phyloP scores from a whole-genome alignment of 257 asterid species.

The Solanum megistacrolobum region DNA sequence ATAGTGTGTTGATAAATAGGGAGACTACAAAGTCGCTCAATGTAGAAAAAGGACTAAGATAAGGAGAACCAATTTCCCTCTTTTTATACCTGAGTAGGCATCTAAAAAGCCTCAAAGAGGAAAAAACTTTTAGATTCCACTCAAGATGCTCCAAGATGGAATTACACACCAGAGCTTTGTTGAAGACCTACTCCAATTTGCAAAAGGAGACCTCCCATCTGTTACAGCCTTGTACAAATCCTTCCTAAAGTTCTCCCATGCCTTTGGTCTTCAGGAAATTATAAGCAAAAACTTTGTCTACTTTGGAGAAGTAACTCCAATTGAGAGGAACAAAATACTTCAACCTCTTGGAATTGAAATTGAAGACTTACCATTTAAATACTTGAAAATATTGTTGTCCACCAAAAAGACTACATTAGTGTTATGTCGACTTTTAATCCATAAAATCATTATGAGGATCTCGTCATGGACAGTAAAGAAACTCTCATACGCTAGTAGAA shows the following conservation, averaged over 20 bases:
- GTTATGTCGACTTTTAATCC: background rate
- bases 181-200: background rate
- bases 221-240: background rate
- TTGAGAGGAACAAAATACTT: no score
- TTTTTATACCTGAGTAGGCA: background rate
- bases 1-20: no score
- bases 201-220: background rate
- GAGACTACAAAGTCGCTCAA: background rate
- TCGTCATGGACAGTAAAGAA: no score
- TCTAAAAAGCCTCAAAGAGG: background rate
- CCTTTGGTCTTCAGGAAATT: background rate
- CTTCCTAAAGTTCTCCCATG: no score
- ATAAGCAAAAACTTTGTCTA: no score
- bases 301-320: no score
- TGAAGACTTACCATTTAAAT: background rate
- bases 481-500: background rate
- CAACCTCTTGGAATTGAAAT: no score
- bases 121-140: background rate
- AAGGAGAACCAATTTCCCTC: background rate
- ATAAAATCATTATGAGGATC: background rate
- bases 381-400: background rate
- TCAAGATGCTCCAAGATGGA: no score
- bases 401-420: background rate
- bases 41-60: background rate
- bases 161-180: no score